phyloP scores from a whole-genome alignment of 176 grass and related monocot genomes.

The Otatea glauca region DNA sequence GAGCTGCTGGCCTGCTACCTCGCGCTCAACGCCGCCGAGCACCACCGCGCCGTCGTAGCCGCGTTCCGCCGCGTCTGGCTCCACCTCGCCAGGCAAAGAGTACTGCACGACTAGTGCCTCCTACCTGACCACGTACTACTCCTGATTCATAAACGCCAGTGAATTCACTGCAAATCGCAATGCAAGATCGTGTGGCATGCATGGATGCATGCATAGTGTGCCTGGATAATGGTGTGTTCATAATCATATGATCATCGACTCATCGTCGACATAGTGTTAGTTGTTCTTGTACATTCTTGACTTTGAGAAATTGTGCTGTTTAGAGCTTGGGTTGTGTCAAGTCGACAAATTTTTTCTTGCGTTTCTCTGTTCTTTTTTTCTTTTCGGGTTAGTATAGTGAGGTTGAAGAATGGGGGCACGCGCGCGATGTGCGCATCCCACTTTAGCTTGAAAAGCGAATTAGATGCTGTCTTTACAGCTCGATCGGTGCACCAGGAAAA shows the following conservation, averaged over 20 bases:
- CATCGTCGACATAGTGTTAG: not conserved
- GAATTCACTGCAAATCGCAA: not conserved
- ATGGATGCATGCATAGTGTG: not conserved
- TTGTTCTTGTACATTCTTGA: not conserved
- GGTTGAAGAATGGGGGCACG: conserved; percentile 33
- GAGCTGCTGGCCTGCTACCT: conserved; percentile 90
- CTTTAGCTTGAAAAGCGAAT: conserved; percentile 23
- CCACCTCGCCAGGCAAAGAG: conserved; percentile 40
- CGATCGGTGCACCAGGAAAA: conserved; percentile 10
- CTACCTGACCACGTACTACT: not conserved
- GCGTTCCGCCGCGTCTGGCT: conserved; percentile 68
- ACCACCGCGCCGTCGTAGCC: conserved; percentile 65
- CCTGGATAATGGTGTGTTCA: not conserved
- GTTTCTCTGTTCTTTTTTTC: not conserved
- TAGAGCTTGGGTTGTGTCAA: not conserved
- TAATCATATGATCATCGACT: not conserved
- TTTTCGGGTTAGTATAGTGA: not conserved
- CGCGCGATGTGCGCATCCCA: conserved; percentile 37
- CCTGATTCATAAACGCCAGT: not conserved
- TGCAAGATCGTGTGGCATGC: not conserved
- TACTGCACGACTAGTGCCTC: not conserved
- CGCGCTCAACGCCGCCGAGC: conserved; percentile 81
- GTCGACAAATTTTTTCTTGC: not conserved
- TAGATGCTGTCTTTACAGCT: conserved; percentile 43
- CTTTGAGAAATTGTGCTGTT: not conserved